phyloP scores from a whole-genome alignment of 2,329 filamentous ascomycete species.

The Talaromyces sp. region DNA sequence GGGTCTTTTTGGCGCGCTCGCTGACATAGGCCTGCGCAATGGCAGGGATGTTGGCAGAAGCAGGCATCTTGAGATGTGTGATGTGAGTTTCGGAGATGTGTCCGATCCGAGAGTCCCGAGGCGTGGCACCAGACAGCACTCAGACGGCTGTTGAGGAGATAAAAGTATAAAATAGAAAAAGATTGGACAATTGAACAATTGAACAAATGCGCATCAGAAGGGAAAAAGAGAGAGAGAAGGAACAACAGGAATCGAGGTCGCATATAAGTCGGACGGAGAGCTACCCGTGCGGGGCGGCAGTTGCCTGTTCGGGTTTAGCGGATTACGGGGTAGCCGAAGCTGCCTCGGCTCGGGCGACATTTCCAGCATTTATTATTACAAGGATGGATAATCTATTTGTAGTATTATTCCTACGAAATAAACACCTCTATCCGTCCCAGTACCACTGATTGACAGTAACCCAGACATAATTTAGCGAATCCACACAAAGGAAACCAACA shows the following conservation, averaged over 20 bases:
- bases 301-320: slow-evolving; percentile 6
- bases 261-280: background rate
- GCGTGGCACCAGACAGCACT: background rate
- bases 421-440: background rate
- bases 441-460: background rate
- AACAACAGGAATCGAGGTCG: background rate
- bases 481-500: background rate
- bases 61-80: slow-evolving; percentile 39
- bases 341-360: background rate
- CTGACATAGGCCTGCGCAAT: slow-evolving; percentile 66
- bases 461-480: background rate
- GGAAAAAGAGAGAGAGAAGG: background rate
- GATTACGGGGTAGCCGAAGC: slow-evolving; percentile 9
- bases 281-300: background rate
- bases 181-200: background rate
- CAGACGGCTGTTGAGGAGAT: background rate
- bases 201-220: background rate
- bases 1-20: slow-evolving; percentile 74
- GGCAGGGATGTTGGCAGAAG: slow-evolving; percentile 51
- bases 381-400: background rate
- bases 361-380: background rate
- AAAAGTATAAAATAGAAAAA: background rate
- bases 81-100: background rate
- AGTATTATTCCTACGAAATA: background rate
- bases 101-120: background rate